Conservation (phyloP, 371 early-diverging fungal species). For the Quaeritorhiza haematococci region DNA sequence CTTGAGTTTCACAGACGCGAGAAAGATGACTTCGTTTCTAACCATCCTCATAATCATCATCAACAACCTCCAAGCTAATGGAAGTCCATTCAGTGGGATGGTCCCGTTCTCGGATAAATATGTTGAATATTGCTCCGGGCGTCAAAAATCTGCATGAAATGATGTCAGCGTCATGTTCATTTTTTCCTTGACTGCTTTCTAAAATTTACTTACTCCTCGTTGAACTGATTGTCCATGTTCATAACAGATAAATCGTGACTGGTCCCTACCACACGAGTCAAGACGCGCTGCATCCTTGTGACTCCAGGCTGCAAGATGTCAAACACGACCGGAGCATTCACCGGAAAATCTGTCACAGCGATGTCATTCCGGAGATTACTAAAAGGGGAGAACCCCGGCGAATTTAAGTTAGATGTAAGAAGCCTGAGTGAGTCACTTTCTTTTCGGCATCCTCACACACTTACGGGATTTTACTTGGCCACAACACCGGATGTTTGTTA, state of each 20-base stretch:
- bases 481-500: conserved; percentile 36
- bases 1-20: conserved; percentile 6
- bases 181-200: neutral
- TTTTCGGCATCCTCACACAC: conserved; percentile 9
- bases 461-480: conserved; percentile 37
- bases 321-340: conserved; percentile 47
- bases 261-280: conserved; percentile 36
- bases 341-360: conserved; percentile 42
- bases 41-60: conserved; percentile 51
- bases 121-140: conserved; percentile 43
- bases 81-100: conserved; percentile 39
- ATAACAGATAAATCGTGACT: conserved; percentile 45
- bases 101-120: conserved; percentile 34
- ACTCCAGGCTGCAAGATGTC: conserved; percentile 47
- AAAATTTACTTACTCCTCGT: conserved; percentile 22
- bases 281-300: conserved; percentile 32
- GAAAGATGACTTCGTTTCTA: no score
- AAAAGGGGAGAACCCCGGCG: neutral
- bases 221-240: conserved; percentile 30
- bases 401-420: no score
- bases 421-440: no score
- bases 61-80: conserved; percentile 46
- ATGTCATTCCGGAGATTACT: neutral
- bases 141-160: no score
- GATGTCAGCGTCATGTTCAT: no score